Conservation (phyloP, 257 asterid species). For the Thymus quinquecostatus region DNA sequence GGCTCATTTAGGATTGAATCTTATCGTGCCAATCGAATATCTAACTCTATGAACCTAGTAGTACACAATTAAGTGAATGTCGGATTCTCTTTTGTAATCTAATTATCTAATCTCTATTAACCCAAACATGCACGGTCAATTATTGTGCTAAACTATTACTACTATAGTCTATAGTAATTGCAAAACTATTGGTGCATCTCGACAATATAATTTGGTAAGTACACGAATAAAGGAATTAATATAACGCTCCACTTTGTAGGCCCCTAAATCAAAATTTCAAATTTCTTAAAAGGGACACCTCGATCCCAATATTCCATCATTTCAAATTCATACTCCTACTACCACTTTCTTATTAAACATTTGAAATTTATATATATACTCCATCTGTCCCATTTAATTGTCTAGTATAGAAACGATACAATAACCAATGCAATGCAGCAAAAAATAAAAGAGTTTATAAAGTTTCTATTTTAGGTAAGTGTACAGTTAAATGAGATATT, state of each 20-base stretch:
- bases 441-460: no score
- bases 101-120: neutral
- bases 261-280: slow-evolving; percentile 34
- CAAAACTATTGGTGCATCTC: neutral
- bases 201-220: neutral
- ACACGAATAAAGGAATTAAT: neutral
- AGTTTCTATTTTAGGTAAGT: no score
- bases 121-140: neutral
- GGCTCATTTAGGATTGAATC: no score
- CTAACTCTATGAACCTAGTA: neutral
- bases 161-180: neutral
- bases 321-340: neutral
- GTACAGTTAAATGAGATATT: no score
- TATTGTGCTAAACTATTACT: neutral
- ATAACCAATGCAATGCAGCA: no score
- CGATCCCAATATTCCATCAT: neutral
- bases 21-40: no score
- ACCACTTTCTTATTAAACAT: no score
- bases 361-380: no score
- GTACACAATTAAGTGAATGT: neutral
- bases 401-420: no score
- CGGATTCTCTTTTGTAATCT: neutral
- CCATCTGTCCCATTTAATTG: no score
- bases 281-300: slow-evolving; percentile 5
- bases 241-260: slow-evolving; percentile 30